Conservation (phyloP, 257 asterid genomes). For the Solanum raphanifolium region DNA sequence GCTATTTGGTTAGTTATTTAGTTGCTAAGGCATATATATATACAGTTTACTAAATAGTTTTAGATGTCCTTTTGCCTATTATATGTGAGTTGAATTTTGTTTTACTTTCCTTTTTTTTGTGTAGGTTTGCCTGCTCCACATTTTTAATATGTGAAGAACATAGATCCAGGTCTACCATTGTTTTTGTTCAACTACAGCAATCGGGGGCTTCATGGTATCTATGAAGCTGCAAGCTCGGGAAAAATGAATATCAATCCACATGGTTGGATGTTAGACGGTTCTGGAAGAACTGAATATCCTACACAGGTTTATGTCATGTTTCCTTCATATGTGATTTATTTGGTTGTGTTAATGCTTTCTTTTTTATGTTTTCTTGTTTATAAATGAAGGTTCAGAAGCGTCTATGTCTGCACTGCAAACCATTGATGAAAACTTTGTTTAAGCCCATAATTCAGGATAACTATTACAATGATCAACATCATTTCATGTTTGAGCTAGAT, state of each 20-base stretch:
- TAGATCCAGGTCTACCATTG: slow-evolving; percentile 64
- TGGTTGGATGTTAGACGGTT: slow-evolving; percentile 75
- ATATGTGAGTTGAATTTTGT: neutral
- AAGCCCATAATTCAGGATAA: slow-evolving; percentile 63
- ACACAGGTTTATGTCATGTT: slow-evolving; percentile 55
- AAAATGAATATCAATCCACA: slow-evolving; percentile 54
- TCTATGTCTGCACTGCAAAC: slow-evolving; percentile 39
- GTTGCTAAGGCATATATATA: neutral
- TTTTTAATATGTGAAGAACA: slow-evolving; percentile 53
- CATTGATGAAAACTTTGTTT: slow-evolving; percentile 45
- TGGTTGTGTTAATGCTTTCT: neutral
- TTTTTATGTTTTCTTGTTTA: slow-evolving; percentile 3
- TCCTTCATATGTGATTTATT: neutral
- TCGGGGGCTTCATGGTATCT: slow-evolving; percentile 57
- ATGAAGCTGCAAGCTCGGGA: slow-evolving; percentile 76
- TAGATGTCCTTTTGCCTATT: neutral
- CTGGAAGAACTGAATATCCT: slow-evolving; percentile 56
- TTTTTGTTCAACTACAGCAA: slow-evolving; percentile 69
- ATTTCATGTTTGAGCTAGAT: slow-evolving; percentile 86
- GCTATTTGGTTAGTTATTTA: slow-evolving; percentile 22
- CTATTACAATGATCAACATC: slow-evolving; percentile 30
- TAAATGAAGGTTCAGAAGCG: slow-evolving; percentile 49
- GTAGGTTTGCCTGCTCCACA: slow-evolving; percentile 64
- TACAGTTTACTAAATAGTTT: neutral
- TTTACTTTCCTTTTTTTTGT: neutral